A percentile compares a stretch with the other conserved stretches of the same genome.
Evolutionary conservation across 805 yeast species (phyloP).

Genomic region (Cyberlindnera samutprakarnensis): DNA sequence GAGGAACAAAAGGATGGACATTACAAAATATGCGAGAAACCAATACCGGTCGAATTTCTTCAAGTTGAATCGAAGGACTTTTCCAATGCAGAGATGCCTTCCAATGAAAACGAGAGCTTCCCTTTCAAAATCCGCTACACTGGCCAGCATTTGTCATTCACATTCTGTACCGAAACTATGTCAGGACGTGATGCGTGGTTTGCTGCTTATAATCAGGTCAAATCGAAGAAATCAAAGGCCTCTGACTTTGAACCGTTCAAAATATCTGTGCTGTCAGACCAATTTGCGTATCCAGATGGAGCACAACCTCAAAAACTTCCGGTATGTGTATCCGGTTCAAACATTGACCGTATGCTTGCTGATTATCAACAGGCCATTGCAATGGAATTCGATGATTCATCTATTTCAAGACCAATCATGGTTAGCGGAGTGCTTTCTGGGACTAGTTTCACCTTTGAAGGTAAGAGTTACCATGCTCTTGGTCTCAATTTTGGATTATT

Average conservation of each 20-base stretch:
- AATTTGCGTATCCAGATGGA: constrained; percentile 57
- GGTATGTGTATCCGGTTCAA: constrained; percentile 43
- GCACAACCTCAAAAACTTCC: constrained; percentile 46
- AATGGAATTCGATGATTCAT: constrained; percentile 19
- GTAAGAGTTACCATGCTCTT: constrained; percentile 39
- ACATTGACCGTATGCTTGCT: constrained; percentile 35
- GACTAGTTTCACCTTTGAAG: constrained; percentile 37
- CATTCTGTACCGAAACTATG: constrained; percentile 38
- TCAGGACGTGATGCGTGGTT: constrained; percentile 57
- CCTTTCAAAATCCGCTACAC: constrained; percentile 50
- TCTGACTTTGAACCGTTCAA: constrained; percentile 45
- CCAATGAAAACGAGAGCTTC: constrained; percentile 13
- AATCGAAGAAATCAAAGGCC: constrained; percentile 30
- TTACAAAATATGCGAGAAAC: constrained; percentile 44
- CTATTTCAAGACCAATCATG: constrained; percentile 23
- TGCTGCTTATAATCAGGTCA: constrained; percentile 39
- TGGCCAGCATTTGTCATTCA: constrained; percentile 47
- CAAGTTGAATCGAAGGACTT: constrained; percentile 40
- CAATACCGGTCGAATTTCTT: constrained; percentile 54
- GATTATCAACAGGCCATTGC: constrained; percentile 25
- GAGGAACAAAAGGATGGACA: constrained; percentile 39
- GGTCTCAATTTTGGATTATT: constrained; percentile 64
- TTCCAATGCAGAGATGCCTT: constrained; percentile 3
- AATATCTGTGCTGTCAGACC: constrained; percentile 45
- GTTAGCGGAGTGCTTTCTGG: constrained; percentile 36